Percentiles rank a stretch among this genome's conserved stretches.
These are phyloP conservation scores for Suillus bovinus DNA, from an alignment of 768 basidiomycete species.

Conservation along the genomic window DNA sequence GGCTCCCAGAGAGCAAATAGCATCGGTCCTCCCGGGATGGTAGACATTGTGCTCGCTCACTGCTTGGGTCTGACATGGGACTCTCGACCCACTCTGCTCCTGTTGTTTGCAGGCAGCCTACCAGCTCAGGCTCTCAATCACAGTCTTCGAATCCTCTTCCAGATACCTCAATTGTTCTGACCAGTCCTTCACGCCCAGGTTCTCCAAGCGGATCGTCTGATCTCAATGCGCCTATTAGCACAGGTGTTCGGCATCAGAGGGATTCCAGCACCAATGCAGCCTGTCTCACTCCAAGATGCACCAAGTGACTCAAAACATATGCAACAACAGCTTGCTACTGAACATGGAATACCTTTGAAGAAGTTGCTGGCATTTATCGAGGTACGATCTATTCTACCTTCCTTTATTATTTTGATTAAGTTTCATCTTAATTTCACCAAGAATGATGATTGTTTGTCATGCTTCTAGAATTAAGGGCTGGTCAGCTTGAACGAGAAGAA, in stretches of 20 bases:
- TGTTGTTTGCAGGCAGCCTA: not conserved
- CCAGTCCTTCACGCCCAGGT: no score
- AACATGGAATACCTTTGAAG: not conserved
- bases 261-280: not conserved
- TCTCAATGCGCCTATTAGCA: not conserved
- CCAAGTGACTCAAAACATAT: not conserved
- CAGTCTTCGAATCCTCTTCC: no score
- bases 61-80: not conserved
- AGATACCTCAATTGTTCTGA: no score
- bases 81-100: not conserved
- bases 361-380: not conserved
- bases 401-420: no score
- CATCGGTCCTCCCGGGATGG: not conserved
- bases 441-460: not conserved
- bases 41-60: not conserved
- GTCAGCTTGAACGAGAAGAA: not conserved
- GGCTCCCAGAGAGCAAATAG: not conserved
- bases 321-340: not conserved
- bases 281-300: slow-evolving; percentile 1
- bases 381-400: not conserved
- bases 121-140: not conserved
- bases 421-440: not conserved
- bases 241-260: not conserved
- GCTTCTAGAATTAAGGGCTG: slow-evolving; percentile 3
- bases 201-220: not conserved